A percentile compares a stretch with the other conserved stretches of the same genome.
Evolutionary conservation across 352 stramenopile genomes (phyloP).

Genomic region (Phytophthora podocarpi): DNA sequence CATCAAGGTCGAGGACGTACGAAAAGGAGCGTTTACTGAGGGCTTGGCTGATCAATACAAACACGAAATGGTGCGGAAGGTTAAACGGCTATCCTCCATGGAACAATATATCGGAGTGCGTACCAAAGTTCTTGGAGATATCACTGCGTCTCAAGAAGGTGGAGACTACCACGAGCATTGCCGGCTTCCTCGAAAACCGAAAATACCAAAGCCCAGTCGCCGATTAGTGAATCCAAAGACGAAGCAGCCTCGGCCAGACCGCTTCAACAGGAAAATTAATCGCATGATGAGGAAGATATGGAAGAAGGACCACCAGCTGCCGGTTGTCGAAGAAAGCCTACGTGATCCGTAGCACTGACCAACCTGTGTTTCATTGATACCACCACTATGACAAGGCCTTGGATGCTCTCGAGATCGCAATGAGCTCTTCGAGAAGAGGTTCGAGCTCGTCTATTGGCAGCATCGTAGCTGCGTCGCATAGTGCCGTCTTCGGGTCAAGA

Average conservation of each 20-base stretch:
- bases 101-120: slow-evolving; percentile 66
- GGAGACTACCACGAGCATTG: slow-evolving; percentile 24
- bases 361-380: slow-evolving; percentile 9
- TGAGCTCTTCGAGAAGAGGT: slow-evolving; percentile 71
- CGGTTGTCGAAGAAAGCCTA: slow-evolving; percentile 79
- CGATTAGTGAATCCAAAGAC: slow-evolving; percentile 46
- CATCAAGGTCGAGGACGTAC: slow-evolving; percentile 57
- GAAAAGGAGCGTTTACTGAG: slow-evolving; percentile 61
- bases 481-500: slow-evolving; percentile 58
- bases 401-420: slow-evolving; percentile 68
- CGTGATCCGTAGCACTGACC: slow-evolving; percentile 46
- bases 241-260: slow-evolving; percentile 58
- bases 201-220: slow-evolving; percentile 65
- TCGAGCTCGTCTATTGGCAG: slow-evolving; percentile 71
- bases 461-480: slow-evolving; percentile 81
- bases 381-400: slow-evolving; percentile 36
- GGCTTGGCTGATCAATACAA: slow-evolving; percentile 55
- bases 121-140: slow-evolving; percentile 49
- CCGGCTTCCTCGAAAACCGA: slow-evolving; percentile 58
- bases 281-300: slow-evolving; percentile 77
- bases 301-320: slow-evolving; percentile 65
- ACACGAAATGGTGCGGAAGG: slow-evolving; percentile 59
- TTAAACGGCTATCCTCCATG: slow-evolving; percentile 50
- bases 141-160: slow-evolving; percentile 37
- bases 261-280: slow-evolving; percentile 86